Base-by-base conservation (phyloP, 1,284 basidiomycete genomes). In the Ustilago vetiveriae region DNA sequence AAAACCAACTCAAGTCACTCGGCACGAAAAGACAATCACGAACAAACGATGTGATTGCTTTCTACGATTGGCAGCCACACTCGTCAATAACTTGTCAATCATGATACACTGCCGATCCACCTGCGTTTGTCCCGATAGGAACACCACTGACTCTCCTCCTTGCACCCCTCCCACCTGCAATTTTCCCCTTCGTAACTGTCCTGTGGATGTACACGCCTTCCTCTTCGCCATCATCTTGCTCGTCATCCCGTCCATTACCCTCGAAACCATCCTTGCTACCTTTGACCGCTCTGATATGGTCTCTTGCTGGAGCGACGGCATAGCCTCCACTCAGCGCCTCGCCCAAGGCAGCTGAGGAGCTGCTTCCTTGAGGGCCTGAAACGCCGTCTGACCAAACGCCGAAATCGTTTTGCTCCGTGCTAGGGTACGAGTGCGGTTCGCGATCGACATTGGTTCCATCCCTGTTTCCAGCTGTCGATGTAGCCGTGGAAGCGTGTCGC, bases 181-280 rank as follows among this genome's bases (percentile, higher is more conserved):
- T n/a, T n/a, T n/a, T n/a, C n/a, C 33, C 29, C 23, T 24, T 17
- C 10, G 40, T 44, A 0, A 43, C 33, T 6, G 40, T 23, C 2
- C 74, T 37, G 40, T 76, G 74, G 32, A 75, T 73, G 22, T 76
- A 76, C 2, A 76, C 74, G 7, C 74, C 74, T 23, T 72, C 72
- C 2, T 63, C 60, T 3, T 66, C 57, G 8, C 30, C 44, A 37
- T 72, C 72, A 6, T 60, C 52, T 13, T 49, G 60, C 0, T 44
- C 59, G 4, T 56, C 58, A 7, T 57, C 62, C 6, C 45, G 40
- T 21, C 33, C 41, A 6, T 56, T 51, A 4, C 2, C 41, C 23
- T 58, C 66, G 13, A 30, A 30, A 14, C 26, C 67, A n/a, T 21
- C 10, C 19, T 55, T 40, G 6, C 23, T 40, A 14, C n/a, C 22